Evolutionary conservation across 495 filamentous ascomycete genomes (phyloP).

Genomic region (Sphaerosporella brunnea): DNA sequence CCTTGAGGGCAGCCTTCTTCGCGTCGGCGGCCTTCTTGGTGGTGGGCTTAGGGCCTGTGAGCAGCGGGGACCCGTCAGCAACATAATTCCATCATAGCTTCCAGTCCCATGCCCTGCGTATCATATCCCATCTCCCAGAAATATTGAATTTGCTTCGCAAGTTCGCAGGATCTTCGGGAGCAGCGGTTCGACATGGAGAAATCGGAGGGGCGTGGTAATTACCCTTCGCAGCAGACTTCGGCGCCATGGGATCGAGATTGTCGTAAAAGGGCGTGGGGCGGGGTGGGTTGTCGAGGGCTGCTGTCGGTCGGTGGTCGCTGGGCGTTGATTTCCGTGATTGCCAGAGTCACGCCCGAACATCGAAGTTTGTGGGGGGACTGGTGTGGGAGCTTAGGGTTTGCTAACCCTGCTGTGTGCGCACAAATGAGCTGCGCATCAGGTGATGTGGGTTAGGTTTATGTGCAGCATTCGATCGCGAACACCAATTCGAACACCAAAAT

Average conservation of each 20-base stretch:
- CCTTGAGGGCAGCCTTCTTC: slow-evolving; percentile 81
- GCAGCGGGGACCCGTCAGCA: slow-evolving; percentile 1
- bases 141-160: neutral
- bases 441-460: too few species aligned
- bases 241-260: slow-evolving; percentile 18
- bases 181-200: neutral
- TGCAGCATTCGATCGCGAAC: too few species aligned
- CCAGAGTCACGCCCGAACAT: neutral
- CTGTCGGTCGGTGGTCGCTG: slow-evolving; percentile 12
- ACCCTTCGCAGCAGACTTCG: slow-evolving; percentile 24
- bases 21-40: slow-evolving; percentile 60
- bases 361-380: too few species aligned
- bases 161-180: neutral
- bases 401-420: neutral
- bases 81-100: neutral
- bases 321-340: neutral
- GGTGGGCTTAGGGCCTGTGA: slow-evolving; percentile 45
- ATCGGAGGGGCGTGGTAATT: slow-evolving; percentile 8
- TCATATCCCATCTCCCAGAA: neutral
- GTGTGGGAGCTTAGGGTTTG: neutral
- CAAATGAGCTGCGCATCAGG: too few species aligned
- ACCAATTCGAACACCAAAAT: too few species aligned
- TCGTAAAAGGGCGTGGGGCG: slow-evolving; percentile 11
- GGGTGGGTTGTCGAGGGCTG: slow-evolving; percentile 8
- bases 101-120: neutral